Percentiles rank a stretch among this genome's conserved stretches.
Evolutionary conservation across 257 asterid species (phyloP).

Genomic region (Fraxinus anomala): DNA sequence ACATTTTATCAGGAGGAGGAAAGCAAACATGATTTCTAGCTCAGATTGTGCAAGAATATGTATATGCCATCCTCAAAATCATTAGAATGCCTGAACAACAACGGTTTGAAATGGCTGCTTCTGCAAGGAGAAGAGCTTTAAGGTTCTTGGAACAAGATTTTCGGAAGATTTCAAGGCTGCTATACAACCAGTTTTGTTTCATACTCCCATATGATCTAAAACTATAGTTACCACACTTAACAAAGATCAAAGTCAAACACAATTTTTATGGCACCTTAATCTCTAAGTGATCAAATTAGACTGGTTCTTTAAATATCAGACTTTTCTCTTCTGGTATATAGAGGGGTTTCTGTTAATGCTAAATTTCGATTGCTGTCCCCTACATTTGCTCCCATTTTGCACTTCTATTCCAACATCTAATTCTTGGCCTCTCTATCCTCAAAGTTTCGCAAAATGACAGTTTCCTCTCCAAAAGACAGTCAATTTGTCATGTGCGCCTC

Average conservation of each 20-base stretch:
- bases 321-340: no score
- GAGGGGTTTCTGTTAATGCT: no score
- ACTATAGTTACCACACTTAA: neutral
- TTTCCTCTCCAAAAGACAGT: neutral
- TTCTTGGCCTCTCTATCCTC: no score
- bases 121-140: slow-evolving; percentile 81
- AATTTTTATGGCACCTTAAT: neutral
- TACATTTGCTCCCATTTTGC: no score
- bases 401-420: no score
- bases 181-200: slow-evolving; percentile 46
- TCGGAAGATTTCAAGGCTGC: slow-evolving; percentile 80
- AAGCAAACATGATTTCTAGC: slow-evolving; percentile 85
- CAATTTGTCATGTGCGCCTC: neutral
- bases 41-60: slow-evolving; percentile 63
- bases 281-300: neutral
- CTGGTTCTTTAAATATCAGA: no score
- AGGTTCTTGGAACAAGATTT: slow-evolving; percentile 77
- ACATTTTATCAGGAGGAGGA: slow-evolving; percentile 76
- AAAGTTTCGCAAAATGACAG: no score
- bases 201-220: slow-evolving; percentile 26
- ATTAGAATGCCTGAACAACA: slow-evolving; percentile 60
- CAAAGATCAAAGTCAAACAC: no score
- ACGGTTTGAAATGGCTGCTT: slow-evolving; percentile 72
- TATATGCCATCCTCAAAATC: slow-evolving; percentile 64
- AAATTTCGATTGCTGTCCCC: no score